Conservation (phyloP, 177 flowering plant genomes). For the Vitis hybrid region DNA sequence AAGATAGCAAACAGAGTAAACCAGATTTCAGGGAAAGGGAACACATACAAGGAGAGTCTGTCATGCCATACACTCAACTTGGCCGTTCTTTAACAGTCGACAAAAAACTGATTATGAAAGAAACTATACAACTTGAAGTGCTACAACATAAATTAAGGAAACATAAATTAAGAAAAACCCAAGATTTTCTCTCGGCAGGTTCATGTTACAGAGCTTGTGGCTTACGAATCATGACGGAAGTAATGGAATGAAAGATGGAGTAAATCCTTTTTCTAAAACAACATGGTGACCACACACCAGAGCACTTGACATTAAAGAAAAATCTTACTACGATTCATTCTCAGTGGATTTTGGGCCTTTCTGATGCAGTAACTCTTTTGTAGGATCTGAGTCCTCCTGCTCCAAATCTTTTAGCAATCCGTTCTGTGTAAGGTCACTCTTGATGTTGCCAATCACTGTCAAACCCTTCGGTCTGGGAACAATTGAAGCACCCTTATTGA, state of each 20-base stretch:
- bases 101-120: too few species aligned
- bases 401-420: conserved; percentile 13
- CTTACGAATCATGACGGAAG: background rate
- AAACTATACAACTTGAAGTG: background rate
- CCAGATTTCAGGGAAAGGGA: background rate
- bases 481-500: conserved; percentile 14
- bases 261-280: background rate
- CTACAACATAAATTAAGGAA: background rate
- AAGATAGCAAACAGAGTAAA: background rate
- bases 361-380: background rate
- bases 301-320: background rate
- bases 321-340: background rate
- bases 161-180: background rate
- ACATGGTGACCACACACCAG: background rate
- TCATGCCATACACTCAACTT: background rate
- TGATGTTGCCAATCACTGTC: conserved; percentile 5
- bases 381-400: conserved; percentile 8
- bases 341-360: background rate
- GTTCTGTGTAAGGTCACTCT: conserved; percentile 10
- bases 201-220: background rate
- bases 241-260: background rate
- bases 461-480: conserved; percentile 15
- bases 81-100: background rate
- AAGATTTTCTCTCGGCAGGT: background rate
- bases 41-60: background rate